Percentiles rank a stretch among this genome's conserved stretches.
Evolutionary conservation across 208 protist genomes (phyloP).

Genomic region (Leishmania lainsoni): DNA sequence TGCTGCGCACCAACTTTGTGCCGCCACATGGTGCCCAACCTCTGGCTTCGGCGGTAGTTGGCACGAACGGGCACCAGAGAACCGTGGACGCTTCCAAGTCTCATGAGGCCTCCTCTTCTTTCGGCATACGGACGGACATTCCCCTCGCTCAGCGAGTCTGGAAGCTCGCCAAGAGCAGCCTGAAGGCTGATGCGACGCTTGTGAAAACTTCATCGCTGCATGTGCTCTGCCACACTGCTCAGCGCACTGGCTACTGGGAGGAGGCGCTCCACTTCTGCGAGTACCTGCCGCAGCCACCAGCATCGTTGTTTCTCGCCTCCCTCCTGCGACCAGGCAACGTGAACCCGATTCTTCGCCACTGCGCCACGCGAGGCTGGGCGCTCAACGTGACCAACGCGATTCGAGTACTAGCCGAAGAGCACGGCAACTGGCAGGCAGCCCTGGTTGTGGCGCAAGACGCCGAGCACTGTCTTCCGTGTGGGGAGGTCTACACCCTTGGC

Average conservation of each 20-base stretch:
- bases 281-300: conserved; percentile 48
- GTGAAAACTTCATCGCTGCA: conserved; percentile 66
- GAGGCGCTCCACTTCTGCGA: conserved; percentile 65
- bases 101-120: background rate
- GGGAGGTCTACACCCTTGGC: conserved; percentile 75
- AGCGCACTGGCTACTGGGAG: conserved; percentile 71
- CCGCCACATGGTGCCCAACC: background rate
- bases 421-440: conserved; percentile 72
- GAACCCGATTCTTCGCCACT: conserved; percentile 38
- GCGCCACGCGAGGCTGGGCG: conserved; percentile 44
- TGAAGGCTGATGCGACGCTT: conserved; percentile 48
- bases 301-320: conserved; percentile 78
- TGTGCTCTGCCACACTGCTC: conserved; percentile 79
- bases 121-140: background rate
- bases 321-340: conserved; percentile 65
- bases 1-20: conserved; percentile 19
- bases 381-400: conserved; percentile 74
- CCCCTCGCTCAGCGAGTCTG: conserved; percentile 50
- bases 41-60: background rate
- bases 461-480: conserved; percentile 57
- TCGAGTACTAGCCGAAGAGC: conserved; percentile 56
- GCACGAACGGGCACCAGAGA: background rate
- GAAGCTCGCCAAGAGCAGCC: conserved; percentile 45
- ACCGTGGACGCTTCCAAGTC: background rate
- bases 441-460: conserved; percentile 62